These are phyloP conservation scores for Gilbertella persicaria DNA, from an alignment of 371 early-diverging fungal genomes.

Conservation along the genomic window DNA sequence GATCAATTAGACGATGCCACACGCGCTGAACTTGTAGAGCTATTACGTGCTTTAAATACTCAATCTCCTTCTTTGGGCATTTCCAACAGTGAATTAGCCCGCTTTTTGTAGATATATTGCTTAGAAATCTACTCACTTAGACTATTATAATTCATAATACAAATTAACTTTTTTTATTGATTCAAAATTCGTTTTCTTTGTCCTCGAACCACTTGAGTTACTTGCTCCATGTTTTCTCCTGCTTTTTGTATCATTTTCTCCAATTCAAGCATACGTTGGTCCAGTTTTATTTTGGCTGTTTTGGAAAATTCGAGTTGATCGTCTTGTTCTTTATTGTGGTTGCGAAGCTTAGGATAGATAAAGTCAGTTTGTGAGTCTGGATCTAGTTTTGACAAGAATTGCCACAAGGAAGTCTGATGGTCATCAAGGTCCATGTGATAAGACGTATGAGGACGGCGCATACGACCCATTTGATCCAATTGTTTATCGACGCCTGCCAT, in stretches of 20 bases:
- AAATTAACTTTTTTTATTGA: too few species aligned
- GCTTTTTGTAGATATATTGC: conserved; percentile 20
- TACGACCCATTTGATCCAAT: conserved; percentile 17
- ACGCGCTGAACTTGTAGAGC: conserved; percentile 57
- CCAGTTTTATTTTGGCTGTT: conserved; percentile 17
- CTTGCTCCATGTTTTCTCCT: conserved; percentile 22
- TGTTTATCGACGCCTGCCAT: conserved; percentile 34
- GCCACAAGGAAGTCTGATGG: background rate
- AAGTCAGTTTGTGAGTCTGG: too few species aligned
- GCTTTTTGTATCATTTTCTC: conserved; percentile 27
- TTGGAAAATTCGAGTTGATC: conserved; percentile 8
- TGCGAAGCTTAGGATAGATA: too few species aligned
- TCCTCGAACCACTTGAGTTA: conserved; percentile 18
- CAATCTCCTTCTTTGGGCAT: conserved; percentile 37
- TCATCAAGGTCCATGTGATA: background rate
- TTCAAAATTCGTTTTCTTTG: conserved; percentile 18
- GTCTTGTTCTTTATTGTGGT: conserved; percentile 15
- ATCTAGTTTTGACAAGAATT: background rate
- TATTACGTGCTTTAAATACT: conserved; percentile 51
- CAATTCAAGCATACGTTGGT: conserved; percentile 24
- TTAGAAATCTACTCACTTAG: background rate
- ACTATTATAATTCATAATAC: too few species aligned
- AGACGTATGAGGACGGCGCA: background rate
- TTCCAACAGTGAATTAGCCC: conserved; percentile 23
- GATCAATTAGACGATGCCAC: conserved; percentile 60